A percentile compares a stretch with the other conserved stretches of the same genome.
These are phyloP conservation scores for Catenaria anguillulae DNA, from an alignment of 371 early-diverging fungal species.

Conservation along the genomic window DNA sequence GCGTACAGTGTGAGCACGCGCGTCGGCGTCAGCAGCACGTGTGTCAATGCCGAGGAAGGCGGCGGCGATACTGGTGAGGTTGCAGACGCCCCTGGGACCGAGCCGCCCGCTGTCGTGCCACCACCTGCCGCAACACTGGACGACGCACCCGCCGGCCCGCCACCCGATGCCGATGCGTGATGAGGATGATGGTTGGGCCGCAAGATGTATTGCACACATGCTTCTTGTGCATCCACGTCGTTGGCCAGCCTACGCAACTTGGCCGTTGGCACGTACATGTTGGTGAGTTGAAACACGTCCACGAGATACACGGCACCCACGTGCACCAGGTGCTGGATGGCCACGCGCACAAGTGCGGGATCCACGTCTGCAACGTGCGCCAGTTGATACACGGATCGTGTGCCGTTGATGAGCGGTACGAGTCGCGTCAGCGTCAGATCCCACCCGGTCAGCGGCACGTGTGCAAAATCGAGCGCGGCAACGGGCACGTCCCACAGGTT, in stretches of 20 bases:
- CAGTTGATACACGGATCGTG: background rate
- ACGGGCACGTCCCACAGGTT: conserved; percentile 3
- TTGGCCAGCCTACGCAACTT: background rate
- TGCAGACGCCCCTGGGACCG: no score
- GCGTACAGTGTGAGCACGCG: background rate
- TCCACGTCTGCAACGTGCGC: background rate
- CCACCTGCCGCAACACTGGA: no score
- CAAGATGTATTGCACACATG: background rate
- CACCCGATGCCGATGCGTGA: no score
- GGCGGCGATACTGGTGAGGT: no score
- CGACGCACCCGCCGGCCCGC: no score
- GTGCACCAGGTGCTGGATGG: background rate
- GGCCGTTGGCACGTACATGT: background rate
- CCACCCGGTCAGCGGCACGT: background rate
- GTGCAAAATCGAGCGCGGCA: background rate
- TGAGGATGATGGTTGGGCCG: no score
- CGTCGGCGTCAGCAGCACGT: background rate
- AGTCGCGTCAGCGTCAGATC: background rate
- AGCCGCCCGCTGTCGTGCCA: no score
- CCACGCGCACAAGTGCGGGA: background rate
- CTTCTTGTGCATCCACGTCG: background rate
- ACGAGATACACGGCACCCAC: background rate
- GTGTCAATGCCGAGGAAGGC: no score
- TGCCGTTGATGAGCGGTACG: conserved; percentile 1
- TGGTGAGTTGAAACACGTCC: background rate